A percentile compares a stretch with the other conserved stretches of the same genome.
Evolutionary conservation across 1,139 yeast genomes (phyloP).

Genomic region (Candida sanyaensis): DNA sequence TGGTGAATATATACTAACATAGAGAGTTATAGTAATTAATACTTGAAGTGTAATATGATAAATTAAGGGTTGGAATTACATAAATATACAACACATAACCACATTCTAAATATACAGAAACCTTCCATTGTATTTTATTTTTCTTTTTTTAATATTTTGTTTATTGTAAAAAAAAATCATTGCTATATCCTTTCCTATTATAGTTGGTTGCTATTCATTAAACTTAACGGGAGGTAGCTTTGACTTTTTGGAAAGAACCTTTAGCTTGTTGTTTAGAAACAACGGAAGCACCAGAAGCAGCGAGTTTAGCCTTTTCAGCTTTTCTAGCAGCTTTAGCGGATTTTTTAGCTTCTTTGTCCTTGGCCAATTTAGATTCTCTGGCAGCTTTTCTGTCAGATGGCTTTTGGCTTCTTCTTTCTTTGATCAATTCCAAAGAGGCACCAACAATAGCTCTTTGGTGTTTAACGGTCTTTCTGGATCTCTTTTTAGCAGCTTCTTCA

Average conservation of each 20-base stretch:
- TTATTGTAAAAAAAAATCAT: constrained; percentile 5
- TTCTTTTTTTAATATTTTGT: not conserved
- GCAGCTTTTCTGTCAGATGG: constrained; percentile 98
- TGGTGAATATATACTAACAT: constrained; percentile 34
- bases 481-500: constrained; percentile 97
- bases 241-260: constrained; percentile 96
- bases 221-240: constrained; percentile 93
- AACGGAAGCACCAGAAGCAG: constrained; percentile 66
- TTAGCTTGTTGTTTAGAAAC: constrained; percentile 84
- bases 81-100: constrained; percentile 7
- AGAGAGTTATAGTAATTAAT: not conserved
- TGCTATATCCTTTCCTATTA: constrained; percentile 8
- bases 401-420: constrained; percentile 94
- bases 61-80: not conserved
- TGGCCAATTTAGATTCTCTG: constrained; percentile 87
- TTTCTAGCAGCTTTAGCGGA: constrained; percentile 91
- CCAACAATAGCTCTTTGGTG: constrained; percentile 99
- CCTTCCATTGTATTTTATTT: constrained; percentile 12
- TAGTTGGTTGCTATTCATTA: not conserved
- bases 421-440: constrained; percentile 97
- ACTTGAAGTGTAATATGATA: too few relatives aligned
- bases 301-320: constrained; percentile 88
- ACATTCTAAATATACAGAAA: constrained; percentile 11
- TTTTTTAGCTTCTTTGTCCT: constrained; percentile 96
- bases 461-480: constrained; percentile 97